Conservation (phyloP, 2,329 filamentous ascomycete species). For the Xylariaceae sp. region DNA sequence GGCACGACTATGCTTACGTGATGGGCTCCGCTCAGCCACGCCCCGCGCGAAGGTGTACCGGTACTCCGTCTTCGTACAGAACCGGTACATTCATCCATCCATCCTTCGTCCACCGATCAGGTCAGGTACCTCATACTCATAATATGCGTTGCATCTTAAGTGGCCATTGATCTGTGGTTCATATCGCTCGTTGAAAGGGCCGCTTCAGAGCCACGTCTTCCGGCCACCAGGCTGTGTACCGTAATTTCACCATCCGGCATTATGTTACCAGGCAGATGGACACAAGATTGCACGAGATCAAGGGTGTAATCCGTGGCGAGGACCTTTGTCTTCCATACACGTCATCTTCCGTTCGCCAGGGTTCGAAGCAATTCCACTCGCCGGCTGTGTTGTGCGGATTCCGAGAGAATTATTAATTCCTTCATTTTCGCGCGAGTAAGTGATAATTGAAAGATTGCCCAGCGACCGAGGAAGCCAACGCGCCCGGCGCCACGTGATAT, state of each 20-base stretch:
- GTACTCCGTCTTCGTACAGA: too few species aligned
- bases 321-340: neutral
- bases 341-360: neutral
- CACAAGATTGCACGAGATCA: neutral
- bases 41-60: neutral
- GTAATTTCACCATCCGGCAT: neutral
- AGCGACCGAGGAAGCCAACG: neutral
- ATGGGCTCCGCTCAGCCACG: neutral
- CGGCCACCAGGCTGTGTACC: neutral
- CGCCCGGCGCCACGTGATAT: neutral
- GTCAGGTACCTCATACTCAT: neutral
- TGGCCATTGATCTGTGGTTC: neutral
- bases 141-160: neutral
- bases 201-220: constrained; percentile 6
- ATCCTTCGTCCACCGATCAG: too few species aligned
- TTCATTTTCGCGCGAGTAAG: neutral
- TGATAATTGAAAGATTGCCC: neutral
- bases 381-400: neutral
- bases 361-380: neutral
- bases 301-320: neutral
- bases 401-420: neutral
- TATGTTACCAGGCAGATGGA: neutral
- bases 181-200: neutral
- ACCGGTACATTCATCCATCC: too few species aligned
- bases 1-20: constrained; percentile 3